phyloP scores from a whole-genome alignment of 1,284 basidiomycete genomes.

The Neolentinus lepideus region DNA sequence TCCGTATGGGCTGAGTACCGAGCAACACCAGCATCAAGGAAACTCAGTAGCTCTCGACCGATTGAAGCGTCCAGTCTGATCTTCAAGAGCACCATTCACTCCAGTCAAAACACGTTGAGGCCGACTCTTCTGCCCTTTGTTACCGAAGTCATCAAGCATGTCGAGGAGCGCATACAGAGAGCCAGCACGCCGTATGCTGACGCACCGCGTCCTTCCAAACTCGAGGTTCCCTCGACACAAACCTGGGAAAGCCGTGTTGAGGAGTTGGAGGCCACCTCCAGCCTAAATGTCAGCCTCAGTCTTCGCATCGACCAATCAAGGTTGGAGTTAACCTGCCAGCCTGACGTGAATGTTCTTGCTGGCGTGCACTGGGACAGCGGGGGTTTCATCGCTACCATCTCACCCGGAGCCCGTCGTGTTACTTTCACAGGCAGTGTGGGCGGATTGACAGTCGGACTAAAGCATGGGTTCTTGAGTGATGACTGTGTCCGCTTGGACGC shows the following conservation, averaged over 20 bases:
- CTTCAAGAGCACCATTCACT: constrained; percentile 78
- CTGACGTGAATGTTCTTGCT: constrained; percentile 84
- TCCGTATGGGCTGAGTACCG: constrained; percentile 83
- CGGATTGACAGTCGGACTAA: constrained; percentile 71
- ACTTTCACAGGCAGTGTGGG: constrained; percentile 74
- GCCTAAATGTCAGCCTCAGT: constrained; percentile 73
- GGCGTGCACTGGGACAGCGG: constrained; percentile 88
- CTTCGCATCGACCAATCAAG: constrained; percentile 85
- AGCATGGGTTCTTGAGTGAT: constrained; percentile 77
- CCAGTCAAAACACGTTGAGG: constrained; percentile 76
- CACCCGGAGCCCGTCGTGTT: constrained; percentile 62
- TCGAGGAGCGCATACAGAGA: constrained; percentile 59
- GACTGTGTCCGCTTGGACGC: constrained; percentile 72
- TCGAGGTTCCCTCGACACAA: background rate
- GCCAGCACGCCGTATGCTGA: constrained; percentile 11
- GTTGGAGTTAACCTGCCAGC: constrained; percentile 78
- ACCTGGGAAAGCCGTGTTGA: background rate
- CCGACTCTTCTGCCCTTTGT: constrained; percentile 83
- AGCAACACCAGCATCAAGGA: constrained; percentile 39
- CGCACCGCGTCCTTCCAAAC: background rate
- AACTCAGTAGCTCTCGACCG: constrained; percentile 20
- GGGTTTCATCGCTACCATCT: constrained; percentile 75
- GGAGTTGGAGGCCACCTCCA: constrained; percentile 22
- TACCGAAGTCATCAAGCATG: constrained; percentile 56
- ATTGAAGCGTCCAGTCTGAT: constrained; percentile 51